A percentile compares a stretch with the other conserved stretches of the same genome.
These are phyloP conservation scores for Artemisia annua DNA, from an alignment of 129 eudicot species.

Conservation along the genomic window DNA sequence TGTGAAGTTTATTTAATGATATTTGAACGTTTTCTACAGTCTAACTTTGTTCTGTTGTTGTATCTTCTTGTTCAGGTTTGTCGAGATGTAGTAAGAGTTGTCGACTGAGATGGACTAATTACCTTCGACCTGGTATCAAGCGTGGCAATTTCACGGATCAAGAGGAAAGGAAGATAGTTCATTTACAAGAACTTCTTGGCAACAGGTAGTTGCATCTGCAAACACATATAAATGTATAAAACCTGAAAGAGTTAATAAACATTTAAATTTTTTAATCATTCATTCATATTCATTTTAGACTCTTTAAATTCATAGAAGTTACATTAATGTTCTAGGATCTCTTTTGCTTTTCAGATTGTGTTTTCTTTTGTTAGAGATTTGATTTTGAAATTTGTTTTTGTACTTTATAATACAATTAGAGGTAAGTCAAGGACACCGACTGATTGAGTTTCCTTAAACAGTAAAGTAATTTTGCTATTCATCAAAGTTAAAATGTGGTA, in stretches of 20 bases:
- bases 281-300: too few species aligned
- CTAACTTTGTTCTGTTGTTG: constrained; percentile 10
- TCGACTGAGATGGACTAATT: constrained; percentile 54
- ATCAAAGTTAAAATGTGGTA: too few species aligned
- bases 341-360: neutral
- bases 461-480: too few species aligned
- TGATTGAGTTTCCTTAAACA: too few species aligned
- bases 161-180: constrained; percentile 48
- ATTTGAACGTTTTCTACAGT: neutral
- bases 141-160: constrained; percentile 50
- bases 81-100: constrained; percentile 52
- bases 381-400: too few species aligned
- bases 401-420: too few species aligned
- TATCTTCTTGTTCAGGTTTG: constrained; percentile 37
- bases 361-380: too few species aligned
- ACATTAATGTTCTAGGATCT: neutral
- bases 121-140: constrained; percentile 51
- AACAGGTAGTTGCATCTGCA: constrained; percentile 24
- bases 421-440: too few species aligned
- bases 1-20: neutral
- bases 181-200: constrained; percentile 54
- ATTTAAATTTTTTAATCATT: too few species aligned
- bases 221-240: too few species aligned
- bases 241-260: too few species aligned
- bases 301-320: too few species aligned